These are phyloP conservation scores for Conidiobolus incongruus DNA, from an alignment of 371 early-diverging fungal species.

Conservation along the genomic window DNA sequence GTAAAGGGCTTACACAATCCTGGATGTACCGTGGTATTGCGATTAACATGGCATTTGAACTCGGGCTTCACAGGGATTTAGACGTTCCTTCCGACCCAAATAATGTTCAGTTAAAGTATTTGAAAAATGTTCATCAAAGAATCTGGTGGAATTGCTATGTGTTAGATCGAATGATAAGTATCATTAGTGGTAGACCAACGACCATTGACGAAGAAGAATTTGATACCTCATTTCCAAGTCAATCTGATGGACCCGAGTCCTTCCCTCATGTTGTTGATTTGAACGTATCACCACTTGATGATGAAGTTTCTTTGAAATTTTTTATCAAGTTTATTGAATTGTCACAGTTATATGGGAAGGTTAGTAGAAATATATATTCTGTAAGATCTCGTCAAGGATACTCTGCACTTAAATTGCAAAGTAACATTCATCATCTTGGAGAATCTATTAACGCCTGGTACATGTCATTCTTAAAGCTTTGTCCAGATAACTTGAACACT, in stretches of 20 bases:
- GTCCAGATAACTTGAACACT: background rate
- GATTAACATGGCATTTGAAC: conserved; percentile 37
- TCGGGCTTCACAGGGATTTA: conserved; percentile 40
- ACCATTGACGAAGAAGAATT: conserved; percentile 22
- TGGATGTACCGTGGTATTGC: conserved; percentile 20
- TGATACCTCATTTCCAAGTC: conserved; percentile 10
- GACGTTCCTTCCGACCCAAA: no score
- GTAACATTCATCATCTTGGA: conserved; percentile 1
- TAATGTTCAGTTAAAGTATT: no score
- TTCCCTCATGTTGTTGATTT: background rate
- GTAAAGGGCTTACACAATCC: background rate
- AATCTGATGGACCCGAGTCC: background rate
- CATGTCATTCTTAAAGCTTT: background rate
- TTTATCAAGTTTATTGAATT: background rate
- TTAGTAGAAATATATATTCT: background rate
- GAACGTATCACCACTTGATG: background rate
- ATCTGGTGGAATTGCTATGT: conserved; percentile 35
- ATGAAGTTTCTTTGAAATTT: background rate
- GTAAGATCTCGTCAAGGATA: conserved; percentile 3
- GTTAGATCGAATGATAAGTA: conserved; percentile 22
- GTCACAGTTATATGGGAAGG: conserved; percentile 1
- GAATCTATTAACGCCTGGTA: conserved; percentile 1
- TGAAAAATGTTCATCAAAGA: conserved; percentile 26
- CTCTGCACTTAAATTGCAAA: conserved; percentile 1
- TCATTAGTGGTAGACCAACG: conserved; percentile 16